phyloP scores from a whole-genome alignment of 169 alveolate species.

The Plasmodium reichenowi region DNA sequence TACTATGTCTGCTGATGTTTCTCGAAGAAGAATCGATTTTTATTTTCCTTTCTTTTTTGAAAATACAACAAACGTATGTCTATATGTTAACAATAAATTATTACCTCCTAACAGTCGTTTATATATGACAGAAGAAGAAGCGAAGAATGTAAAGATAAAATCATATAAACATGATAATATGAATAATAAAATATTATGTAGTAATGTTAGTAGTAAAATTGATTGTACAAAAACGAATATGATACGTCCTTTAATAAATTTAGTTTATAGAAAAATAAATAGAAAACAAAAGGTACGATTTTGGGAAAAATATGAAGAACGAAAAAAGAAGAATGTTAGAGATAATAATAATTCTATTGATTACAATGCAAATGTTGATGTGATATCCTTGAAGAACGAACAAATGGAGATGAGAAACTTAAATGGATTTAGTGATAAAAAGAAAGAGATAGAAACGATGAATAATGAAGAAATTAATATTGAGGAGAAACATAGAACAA shows the following conservation, averaged over 20 bases:
- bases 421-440: neutral
- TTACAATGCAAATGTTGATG: neutral
- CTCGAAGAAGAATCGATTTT: constrained; percentile 80
- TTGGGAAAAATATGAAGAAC: constrained; percentile 74
- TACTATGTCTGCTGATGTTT: constrained; percentile 81
- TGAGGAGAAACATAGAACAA: neutral
- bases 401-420: neutral
- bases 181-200: constrained; percentile 78
- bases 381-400: neutral
- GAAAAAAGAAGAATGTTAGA: constrained; percentile 8
- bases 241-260: constrained; percentile 70
- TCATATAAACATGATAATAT: constrained; percentile 78
- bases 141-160: constrained; percentile 73
- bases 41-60: constrained; percentile 83
- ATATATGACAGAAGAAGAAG: constrained; percentile 83
- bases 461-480: neutral
- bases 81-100: constrained; percentile 77
- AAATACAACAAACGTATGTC: constrained; percentile 80
- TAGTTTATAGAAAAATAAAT: constrained; percentile 57
- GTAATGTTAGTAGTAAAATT: constrained; percentile 78
- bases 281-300: constrained; percentile 61
- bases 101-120: constrained; percentile 83
- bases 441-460: neutral
- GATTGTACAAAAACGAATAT: constrained; percentile 82
- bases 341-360: neutral